phyloP scores from a whole-genome alignment of 768 basidiomycete species.

The Lactarius indigo region DNA sequence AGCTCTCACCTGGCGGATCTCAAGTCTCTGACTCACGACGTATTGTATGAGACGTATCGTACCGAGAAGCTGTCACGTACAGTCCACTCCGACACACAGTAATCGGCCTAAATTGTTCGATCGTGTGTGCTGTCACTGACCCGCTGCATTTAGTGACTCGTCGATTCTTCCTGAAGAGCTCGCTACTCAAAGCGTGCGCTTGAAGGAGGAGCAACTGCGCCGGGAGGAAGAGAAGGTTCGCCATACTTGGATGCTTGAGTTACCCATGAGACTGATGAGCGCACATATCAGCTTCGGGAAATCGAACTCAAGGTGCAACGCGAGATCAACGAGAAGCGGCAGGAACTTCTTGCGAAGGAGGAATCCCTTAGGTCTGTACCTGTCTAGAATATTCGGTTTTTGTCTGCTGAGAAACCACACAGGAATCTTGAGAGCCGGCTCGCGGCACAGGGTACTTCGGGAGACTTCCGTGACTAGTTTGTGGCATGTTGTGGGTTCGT shows the following conservation, averaged over 20 bases:
- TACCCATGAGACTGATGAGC: constrained; percentile 2
- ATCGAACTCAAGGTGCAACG: constrained; percentile 97
- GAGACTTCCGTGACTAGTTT: constrained; percentile 68
- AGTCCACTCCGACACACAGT: constrained; percentile 77
- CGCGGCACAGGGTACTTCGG: constrained; percentile 82
- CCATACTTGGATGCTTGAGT: constrained; percentile 8
- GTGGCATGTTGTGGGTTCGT: constrained; percentile 15
- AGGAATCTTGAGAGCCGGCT: constrained; percentile 89
- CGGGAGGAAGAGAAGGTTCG: constrained; percentile 91
- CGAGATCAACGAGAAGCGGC: constrained; percentile 96
- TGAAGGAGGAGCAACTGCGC: constrained; percentile 98
- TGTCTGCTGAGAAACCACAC: constrained; percentile 1
- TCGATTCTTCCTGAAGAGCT: constrained; percentile 95
- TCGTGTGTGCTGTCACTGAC: constrained; percentile 25
- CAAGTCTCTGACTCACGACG: constrained; percentile 91
- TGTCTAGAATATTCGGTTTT: background rate
- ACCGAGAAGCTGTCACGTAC: constrained; percentile 94
- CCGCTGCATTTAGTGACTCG: constrained; percentile 53
- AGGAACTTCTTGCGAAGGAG: constrained; percentile 94
- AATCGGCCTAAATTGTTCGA: constrained; percentile 29
- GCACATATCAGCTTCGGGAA: constrained; percentile 72
- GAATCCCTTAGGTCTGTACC: constrained; percentile 77
- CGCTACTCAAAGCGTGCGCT: constrained; percentile 92
- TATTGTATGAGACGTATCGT: constrained; percentile 95
- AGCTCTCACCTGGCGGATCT: constrained; percentile 94